Base-by-base conservation (phyloP, 768 basidiomycete genomes). In the Boletus sensibilis region DNA sequence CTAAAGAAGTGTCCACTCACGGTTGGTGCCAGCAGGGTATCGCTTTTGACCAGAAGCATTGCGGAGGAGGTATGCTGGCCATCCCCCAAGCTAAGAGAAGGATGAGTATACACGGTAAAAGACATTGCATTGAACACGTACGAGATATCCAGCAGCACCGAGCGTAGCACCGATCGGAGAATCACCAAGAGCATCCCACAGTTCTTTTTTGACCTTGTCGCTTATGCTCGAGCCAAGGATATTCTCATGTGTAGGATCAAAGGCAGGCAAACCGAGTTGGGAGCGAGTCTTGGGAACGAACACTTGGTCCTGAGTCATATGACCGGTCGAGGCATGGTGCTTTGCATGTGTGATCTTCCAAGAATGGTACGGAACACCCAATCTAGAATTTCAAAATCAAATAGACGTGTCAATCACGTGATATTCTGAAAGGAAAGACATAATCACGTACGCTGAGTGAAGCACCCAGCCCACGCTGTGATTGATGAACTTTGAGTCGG, bases 361-460 rank as follows among this genome's bases (percentile, higher is more conserved):
- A 5, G 93, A 91, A 69, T 98, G 94, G 76, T 93, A 99, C 6
- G 96, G 96, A 14, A 98, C 96, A 46, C 95, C 88, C 55, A 98
- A 84, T 51, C 92, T 92, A 59, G 33, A 66, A 58, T 60, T 59
- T 56, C 44, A 64, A 63, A 61, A 54, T 38, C 14, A 46, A 18
- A 20, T 1, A 7, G 5, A 18, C 37, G 25, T 25, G 45, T 66
- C 21, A 63, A 39, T 64, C 66, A 70, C 67, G 65, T 72, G 60
- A 66, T 50, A 23, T 16, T 21, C 21, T 12, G 3, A 47, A 27
- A 23, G 29, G 14, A 25, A 44, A 50, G 62, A 59, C 5, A 1
- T 1, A 55, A 56, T 43, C 37, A 69, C 88, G 59, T 68, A 92
- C 92, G 81, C 83, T 43, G 94, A 96, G 74, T 98, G 96, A 33